Evolutionary conservation across 305 asterid genomes (phyloP), one percentile per base, ranked within the genome.

Genomic region (Caryopteris hybrid): DNA sequence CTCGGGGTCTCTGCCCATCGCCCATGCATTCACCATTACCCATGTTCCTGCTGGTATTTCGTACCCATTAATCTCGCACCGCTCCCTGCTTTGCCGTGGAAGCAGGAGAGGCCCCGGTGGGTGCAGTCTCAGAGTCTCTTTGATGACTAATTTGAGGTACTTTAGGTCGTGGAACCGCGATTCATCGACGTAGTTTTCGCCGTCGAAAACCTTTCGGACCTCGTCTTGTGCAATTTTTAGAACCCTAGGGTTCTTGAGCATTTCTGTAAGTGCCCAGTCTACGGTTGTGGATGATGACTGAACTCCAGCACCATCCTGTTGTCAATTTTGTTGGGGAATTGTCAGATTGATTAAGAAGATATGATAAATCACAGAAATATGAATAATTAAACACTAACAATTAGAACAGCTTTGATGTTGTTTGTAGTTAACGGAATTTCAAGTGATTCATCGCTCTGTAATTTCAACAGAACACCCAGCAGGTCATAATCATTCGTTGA

Each of bases 41-140:
- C 60, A 52, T 2, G 64, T 59, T 41, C 4, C 14, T 13, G 41
- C 50, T 0, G 78, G 78, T n/a, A 73, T 59, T 17, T 11, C 29
- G 39, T 73, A 59, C 7, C 76, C 67, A 4, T 72, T 56, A 8
- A 66, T 57, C 51, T 20, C 39, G n/a, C 57, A 56, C 0, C 14
- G 34, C 59, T 56, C 72, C 3, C 53, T n/a, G 45, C 64, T 56
- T 41, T 68, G 45, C 16, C 72, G 53, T 5, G 79, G 79, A 13
- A 75, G 75, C 34, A 69, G 7, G 5, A 74, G 46, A 3, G 79
- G 72, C 0, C 43, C 68, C 0, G 79, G 72, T 3, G 72, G 79
- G 52, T 69, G 79, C 36, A 69, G 9, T 14, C 75, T 39, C 0
- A 74, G 63, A 18, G 79, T 69, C 74, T 74, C 79, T 27, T 74